phyloP scores from a whole-genome alignment of 805 yeast species.

The Alloascoidea hylecoeti region DNA sequence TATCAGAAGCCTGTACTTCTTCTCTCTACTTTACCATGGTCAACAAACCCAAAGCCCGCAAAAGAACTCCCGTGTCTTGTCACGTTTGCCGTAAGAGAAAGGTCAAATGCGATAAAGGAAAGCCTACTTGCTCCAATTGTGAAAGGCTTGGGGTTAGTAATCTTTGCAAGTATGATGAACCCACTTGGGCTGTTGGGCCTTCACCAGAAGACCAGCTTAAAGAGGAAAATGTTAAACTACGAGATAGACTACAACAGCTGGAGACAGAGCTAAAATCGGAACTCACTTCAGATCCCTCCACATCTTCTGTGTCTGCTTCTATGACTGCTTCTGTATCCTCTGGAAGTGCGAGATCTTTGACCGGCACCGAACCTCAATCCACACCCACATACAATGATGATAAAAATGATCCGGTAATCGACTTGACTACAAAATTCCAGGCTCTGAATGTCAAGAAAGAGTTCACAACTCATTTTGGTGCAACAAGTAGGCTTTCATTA shows the following conservation, averaged over 20 bases:
- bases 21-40: no score
- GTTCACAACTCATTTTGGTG: not conserved
- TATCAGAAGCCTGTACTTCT: no score
- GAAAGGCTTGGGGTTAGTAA: not conserved
- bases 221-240: not conserved
- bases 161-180: not conserved
- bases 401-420: constrained; percentile 1
- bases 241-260: not conserved
- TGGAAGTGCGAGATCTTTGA: no score
- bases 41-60: not conserved
- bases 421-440: constrained; percentile 2
- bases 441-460: not conserved
- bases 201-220: not conserved
- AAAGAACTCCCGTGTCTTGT: constrained; percentile 1
- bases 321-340: no score
- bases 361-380: no score
- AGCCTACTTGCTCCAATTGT: not conserved
- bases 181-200: not conserved
- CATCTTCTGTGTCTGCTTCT: no score
- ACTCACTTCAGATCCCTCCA: no score
- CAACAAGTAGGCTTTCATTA: not conserved
- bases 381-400: no score
- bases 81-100: not conserved
- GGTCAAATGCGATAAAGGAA: not conserved
- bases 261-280: no score